Evolutionary conservation across 768 basidiomycete genomes (phyloP), one percentile per base, ranked within the genome.

Genomic region (Phylloporus arenicola): DNA sequence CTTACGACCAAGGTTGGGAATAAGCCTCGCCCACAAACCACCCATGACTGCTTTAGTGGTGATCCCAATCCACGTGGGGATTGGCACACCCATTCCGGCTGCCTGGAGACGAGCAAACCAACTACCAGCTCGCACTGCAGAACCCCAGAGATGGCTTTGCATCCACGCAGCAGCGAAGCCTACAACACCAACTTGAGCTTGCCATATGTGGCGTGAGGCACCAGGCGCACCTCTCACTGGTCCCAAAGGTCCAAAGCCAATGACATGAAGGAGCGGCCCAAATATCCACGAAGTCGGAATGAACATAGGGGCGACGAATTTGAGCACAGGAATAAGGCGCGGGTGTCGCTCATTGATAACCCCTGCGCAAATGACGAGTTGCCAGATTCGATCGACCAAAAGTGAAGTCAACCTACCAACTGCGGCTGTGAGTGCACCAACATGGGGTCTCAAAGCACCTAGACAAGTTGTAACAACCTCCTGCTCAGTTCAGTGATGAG

Each of bases 21-120:
- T 29, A 10, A 29, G 27, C 8, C 4, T 29, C 27, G 6, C 27
- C 27, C 4, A 29, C 27, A 29, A 8, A 29, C 27, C 27, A 6
- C 8, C 27, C 2, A 29, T 29, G 27, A 29, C 27, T 29, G 27
- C 27, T 29, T 10, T 29, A 13, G 19, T 8, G 38, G 27, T 37
- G 12, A 40, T 5, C 12, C 48, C 40, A 25, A 33, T 37, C 55
- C 51, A 57, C 34, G 13, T 22, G 0, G 58, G 58, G 1, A 47
- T 20, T 8, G 8, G 8, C 14, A 4, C 16, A 3, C 58, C 55
- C 52, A 52, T 54, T 6, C 49, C 59, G 12, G 55, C 59, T 19
- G 47, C 40, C 33, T 57, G 58, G 10, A 60, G 52, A 9, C 6
- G 19, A 16, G 59, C 12, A 30, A 60, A 60, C 50, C 52, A 61